Conservation (phyloP, 2,329 filamentous ascomycete genomes). For the Alternaria triticina region DNA sequence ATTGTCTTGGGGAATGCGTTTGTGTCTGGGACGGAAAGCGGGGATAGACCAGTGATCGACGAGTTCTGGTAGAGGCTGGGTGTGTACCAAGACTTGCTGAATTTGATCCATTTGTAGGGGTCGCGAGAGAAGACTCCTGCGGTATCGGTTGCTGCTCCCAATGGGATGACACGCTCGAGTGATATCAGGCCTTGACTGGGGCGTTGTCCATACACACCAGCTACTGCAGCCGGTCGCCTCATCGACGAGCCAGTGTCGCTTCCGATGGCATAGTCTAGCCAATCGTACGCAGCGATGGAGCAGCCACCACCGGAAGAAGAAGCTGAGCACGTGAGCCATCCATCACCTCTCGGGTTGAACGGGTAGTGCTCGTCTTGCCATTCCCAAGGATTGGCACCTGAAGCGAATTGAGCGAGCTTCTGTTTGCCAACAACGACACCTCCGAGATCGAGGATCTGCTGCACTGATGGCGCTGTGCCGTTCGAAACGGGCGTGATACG, state of each 20-base stretch:
- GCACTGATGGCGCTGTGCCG: conserved; percentile 29
- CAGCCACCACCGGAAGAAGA: conserved; percentile 49
- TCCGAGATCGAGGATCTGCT: conserved; percentile 34
- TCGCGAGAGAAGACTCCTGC: conserved; percentile 37
- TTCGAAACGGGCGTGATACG: conserved; percentile 24
- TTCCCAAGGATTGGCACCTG: conserved; percentile 34
- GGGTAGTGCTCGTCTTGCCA: conserved; percentile 47
- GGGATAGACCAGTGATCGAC: conserved; percentile 48
- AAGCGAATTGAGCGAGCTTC: conserved; percentile 58
- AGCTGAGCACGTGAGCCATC: conserved; percentile 32
- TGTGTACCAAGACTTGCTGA: conserved; percentile 50
- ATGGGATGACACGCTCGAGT: conserved; percentile 29
- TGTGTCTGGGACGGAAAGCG: conserved; percentile 45
- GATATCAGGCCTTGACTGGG: conserved; percentile 36
- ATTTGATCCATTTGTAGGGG: conserved; percentile 45
- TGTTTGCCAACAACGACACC: conserved; percentile 60
- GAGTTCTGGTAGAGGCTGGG: conserved; percentile 43
- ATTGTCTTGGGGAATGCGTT: conserved; percentile 48
- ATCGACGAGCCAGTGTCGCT: conserved; percentile 57
- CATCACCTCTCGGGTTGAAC: conserved; percentile 51
- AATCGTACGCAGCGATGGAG: conserved; percentile 52
- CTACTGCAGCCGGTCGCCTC: conserved; percentile 53
- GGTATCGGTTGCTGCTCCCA: conserved; percentile 33
- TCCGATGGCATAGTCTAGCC: conserved; percentile 55
- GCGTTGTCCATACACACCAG: conserved; percentile 52